Conservation (phyloP, 176 grass and related monocot genomes). For the Avena eriantha region DNA sequence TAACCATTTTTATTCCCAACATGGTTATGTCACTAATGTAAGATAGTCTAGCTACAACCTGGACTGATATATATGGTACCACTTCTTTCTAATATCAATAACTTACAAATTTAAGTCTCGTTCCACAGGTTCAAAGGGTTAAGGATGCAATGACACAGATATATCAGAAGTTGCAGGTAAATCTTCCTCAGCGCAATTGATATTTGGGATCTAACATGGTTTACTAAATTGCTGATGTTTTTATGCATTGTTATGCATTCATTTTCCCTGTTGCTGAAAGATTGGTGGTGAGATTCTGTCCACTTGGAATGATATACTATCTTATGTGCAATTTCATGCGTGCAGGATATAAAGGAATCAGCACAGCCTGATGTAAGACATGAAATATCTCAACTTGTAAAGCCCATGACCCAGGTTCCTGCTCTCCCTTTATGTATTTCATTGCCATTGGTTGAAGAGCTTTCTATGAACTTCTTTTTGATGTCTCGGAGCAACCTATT, state of each 20-base stretch:
- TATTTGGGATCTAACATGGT: neutral
- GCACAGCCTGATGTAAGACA: constrained; percentile 86
- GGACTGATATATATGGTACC: neutral
- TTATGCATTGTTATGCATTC: constrained; percentile 21
- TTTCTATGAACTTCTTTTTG: constrained; percentile 9
- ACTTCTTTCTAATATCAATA: neutral
- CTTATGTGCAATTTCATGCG: neutral
- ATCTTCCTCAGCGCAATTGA: neutral
- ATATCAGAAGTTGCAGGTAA: constrained; percentile 92
- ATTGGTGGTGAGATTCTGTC: constrained; percentile 9
- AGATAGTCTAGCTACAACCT: neutral
- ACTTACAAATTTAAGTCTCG: constrained; percentile 11
- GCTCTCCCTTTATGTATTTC: neutral
- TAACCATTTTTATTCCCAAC: neutral
- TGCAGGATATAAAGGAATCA: constrained; percentile 80
- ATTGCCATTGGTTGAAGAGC: neutral
- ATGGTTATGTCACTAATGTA: neutral
- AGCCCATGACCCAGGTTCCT: constrained; percentile 90
- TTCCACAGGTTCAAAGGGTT: constrained; percentile 72
- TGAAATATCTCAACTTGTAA: constrained; percentile 85
- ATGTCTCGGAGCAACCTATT: neutral
- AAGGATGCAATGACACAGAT: constrained; percentile 91
- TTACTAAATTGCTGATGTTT: neutral
- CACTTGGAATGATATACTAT: constrained; percentile 1
- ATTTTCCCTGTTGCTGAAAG: constrained; percentile 24